Percentiles rank a stretch among this genome's conserved stretches.
Conservation (phyloP, 805 yeast genomes). For the Candida vaughaniae region DNA sequence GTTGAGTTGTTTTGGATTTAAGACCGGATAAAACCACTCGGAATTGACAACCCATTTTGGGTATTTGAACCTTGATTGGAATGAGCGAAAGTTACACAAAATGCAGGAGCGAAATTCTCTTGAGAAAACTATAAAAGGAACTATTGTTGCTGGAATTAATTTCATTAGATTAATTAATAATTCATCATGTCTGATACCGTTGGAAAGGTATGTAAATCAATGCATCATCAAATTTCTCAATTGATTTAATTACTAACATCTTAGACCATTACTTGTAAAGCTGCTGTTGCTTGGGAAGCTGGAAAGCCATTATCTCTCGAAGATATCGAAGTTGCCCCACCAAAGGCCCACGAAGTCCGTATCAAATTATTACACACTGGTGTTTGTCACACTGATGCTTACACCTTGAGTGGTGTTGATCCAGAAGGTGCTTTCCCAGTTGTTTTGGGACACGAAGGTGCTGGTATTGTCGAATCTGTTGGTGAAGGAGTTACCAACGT, state of each 20-base stretch:
- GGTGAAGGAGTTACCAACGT: conserved; percentile 94
- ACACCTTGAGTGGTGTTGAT: conserved; percentile 89
- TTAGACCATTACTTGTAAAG: conserved; percentile 76
- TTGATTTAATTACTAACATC: conserved; percentile 18
- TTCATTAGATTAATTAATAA: no score
- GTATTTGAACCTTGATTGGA: not conserved
- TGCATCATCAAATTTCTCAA: not conserved
- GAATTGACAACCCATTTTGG: not conserved
- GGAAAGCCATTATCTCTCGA: conserved; percentile 80
- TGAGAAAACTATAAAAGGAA: not conserved
- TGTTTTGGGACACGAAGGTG: conserved; percentile 96
- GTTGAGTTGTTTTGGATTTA: not conserved
- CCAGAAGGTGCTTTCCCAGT: conserved; percentile 97
- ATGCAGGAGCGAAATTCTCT: no score
- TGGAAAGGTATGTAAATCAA: conserved; percentile 1
- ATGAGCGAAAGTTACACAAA: no score
- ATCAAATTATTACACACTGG: conserved; percentile 86
- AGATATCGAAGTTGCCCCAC: conserved; percentile 87
- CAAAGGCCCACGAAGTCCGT: conserved; percentile 96
- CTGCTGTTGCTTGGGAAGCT: conserved; percentile 98
- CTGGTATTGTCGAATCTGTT: conserved; percentile 91
- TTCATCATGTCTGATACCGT: conserved; percentile 2
- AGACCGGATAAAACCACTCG: not conserved
- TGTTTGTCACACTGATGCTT: conserved; percentile 98
- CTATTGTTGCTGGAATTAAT: not conserved